phyloP scores from a whole-genome alignment of 2,329 filamentous ascomycete species.

The Cladosporium cucumerinum region DNA sequence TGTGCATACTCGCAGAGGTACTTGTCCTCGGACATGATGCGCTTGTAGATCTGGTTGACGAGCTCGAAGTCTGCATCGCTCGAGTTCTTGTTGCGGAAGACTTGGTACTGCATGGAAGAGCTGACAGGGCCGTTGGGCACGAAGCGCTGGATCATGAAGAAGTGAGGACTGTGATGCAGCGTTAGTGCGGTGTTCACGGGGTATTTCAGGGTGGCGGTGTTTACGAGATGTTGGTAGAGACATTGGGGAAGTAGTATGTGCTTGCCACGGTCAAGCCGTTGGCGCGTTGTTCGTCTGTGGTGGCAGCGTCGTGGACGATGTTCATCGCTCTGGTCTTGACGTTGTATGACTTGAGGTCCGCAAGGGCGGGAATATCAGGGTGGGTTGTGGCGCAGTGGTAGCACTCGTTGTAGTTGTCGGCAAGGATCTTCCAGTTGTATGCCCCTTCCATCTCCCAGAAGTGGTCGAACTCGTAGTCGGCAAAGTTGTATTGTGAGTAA shows the following conservation, averaged over 20 bases:
- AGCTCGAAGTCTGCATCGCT: conserved; percentile 56
- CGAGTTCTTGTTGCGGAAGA: conserved; percentile 60
- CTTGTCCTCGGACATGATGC: conserved; percentile 64
- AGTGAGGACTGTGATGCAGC: conserved; percentile 51
- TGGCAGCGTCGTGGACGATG: conserved; percentile 49
- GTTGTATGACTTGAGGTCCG: conserved; percentile 55
- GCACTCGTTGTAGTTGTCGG: conserved; percentile 65
- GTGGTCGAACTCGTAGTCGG: conserved; percentile 57
- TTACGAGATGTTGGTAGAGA: conserved; percentile 51
- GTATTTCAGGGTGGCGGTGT: conserved; percentile 23
- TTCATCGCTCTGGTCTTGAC: conserved; percentile 49
- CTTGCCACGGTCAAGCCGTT: conserved; percentile 46
- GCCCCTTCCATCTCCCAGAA: conserved; percentile 55
- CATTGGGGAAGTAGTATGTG: conserved; percentile 53
- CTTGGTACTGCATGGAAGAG: conserved; percentile 59
- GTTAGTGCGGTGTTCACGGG: conserved; percentile 8
- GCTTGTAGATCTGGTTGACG: conserved; percentile 60
- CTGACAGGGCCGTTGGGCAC: conserved; percentile 52
- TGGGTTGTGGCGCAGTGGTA: conserved; percentile 62
- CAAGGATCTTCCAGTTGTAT: conserved; percentile 60
- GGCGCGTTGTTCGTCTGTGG: conserved; percentile 48
- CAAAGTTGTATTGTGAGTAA: conserved; percentile 48
- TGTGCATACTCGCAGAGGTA: conserved; percentile 58
- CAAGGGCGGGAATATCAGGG: conserved; percentile 55
- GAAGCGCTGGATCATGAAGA: conserved; percentile 63